These are phyloP conservation scores for Golubevia sp. DNA, from an alignment of 1,284 basidiomycete species.

Conservation along the genomic window DNA sequence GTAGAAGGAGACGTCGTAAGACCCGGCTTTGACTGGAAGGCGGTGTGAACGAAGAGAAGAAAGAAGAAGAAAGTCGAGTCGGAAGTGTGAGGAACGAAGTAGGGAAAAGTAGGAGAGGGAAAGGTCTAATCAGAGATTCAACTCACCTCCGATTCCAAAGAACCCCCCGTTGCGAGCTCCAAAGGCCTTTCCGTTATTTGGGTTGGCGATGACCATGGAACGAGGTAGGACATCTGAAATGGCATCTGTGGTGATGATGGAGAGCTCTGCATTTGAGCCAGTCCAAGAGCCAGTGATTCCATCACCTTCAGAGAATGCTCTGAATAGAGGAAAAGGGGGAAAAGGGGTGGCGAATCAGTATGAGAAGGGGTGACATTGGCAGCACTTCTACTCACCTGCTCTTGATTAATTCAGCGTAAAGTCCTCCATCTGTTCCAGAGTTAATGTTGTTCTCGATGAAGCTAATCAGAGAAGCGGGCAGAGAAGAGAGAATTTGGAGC, in stretches of 20 bases:
- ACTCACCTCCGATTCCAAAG: constrained; percentile 29
- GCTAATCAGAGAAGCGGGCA: neutral
- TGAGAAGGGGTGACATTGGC: neutral
- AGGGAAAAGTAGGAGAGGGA: too few relatives aligned
- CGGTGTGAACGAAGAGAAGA: too few relatives aligned
- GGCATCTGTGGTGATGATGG: constrained; percentile 15
- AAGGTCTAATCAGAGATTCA: too few relatives aligned
- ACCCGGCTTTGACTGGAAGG: constrained; percentile 20
- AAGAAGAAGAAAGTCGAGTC: too few relatives aligned
- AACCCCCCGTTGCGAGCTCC: constrained; percentile 38
- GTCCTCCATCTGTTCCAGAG: constrained; percentile 37
- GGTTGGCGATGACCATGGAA: constrained; percentile 20
- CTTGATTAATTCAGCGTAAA: constrained; percentile 40
- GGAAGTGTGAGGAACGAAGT: too few relatives aligned
- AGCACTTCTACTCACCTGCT: neutral
- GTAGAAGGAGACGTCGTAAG: constrained; percentile 35
- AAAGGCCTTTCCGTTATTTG: constrained; percentile 10
- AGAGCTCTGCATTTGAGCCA: neutral
- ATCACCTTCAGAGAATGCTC: neutral
- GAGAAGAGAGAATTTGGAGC: too few relatives aligned
- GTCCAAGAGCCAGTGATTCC: neutral
- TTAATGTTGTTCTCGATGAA: constrained; percentile 35
- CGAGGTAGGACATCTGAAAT: constrained; percentile 32
- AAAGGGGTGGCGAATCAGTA: neutral
- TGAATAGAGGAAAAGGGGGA: too few relatives aligned